phyloP scores from a whole-genome alignment of 2,329 filamentous ascomycete genomes.

The Aspergillus ochraceus region DNA sequence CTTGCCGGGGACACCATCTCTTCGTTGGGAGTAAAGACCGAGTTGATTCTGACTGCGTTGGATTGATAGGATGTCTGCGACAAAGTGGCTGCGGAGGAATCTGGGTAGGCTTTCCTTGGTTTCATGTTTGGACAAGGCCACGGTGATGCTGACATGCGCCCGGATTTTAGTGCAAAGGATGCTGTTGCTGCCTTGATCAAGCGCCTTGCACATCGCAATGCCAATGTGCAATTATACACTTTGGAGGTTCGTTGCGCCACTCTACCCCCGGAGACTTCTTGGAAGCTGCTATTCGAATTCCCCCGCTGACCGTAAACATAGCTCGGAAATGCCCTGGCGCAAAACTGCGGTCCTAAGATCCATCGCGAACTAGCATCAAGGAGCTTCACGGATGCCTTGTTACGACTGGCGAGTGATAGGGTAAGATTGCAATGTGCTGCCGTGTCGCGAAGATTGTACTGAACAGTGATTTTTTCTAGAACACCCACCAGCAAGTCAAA shows the following conservation, averaged over 20 bases:
- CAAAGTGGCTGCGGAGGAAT: slow-evolving; percentile 54
- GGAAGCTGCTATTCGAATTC: too few species aligned
- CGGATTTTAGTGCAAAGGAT: slow-evolving; percentile 64
- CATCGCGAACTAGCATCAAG: slow-evolving; percentile 88
- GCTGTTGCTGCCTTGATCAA: slow-evolving; percentile 89
- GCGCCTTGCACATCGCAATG: slow-evolving; percentile 86
- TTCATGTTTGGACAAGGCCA: background rate
- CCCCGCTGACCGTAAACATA: slow-evolving; percentile 35
- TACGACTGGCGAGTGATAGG: slow-evolving; percentile 86
- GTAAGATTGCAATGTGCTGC: slow-evolving; percentile 31
- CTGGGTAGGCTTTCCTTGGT: slow-evolving; percentile 35
- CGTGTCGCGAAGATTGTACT: background rate
- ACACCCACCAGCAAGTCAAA: slow-evolving; percentile 95
- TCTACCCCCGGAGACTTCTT: background rate
- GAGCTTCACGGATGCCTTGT: slow-evolving; percentile 89
- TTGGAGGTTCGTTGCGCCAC: slow-evolving; percentile 62
- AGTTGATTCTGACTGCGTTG: slow-evolving; percentile 12
- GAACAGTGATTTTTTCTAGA: slow-evolving; percentile 47
- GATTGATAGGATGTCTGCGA: slow-evolving; percentile 58
- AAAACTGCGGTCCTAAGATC: slow-evolving; percentile 84
- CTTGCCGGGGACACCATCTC: background rate
- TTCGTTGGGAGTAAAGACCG: background rate
- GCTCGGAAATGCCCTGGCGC: slow-evolving; percentile 86
- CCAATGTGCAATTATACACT: slow-evolving; percentile 93
- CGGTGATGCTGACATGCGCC: slow-evolving; percentile 15